Base-by-base conservation (phyloP, 2,329 filamentous ascomycete genomes). In the Pseudocercospora fuligena region DNA sequence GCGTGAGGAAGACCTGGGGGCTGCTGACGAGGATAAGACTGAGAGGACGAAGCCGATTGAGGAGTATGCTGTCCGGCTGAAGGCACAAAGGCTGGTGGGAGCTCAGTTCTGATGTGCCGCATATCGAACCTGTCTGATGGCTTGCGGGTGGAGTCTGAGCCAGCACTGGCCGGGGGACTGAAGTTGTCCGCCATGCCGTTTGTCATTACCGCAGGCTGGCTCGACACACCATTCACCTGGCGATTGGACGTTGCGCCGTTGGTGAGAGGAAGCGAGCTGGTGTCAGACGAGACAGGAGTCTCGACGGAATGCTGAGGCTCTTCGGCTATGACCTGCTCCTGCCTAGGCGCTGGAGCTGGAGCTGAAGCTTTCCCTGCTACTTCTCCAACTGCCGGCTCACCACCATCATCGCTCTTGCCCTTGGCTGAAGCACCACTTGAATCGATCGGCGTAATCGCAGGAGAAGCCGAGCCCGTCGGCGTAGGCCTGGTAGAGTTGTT, bases 71-170 rank as follows among this genome's bases (percentile, higher is more conserved):
- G 71, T 11, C 70, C 73, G 14, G 66, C 69, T 9, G 73, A 73
- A 31, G 75, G 74, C 14, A 76, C 68, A 49, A 77, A 77, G 21
- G 72, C 73, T 9, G 76, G 75, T 31, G 75, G 76, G 4, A 77
- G 70, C 60, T 74, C 74, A 9, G 74, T 74, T 19, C 72, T 68
- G 31, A 75, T 68, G 0, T 69, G 71, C 14, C 72, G 70, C 70
- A 73, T 73, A 40, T 76, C 74, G 54, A 73, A 70, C 19, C 65
- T 63, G 27, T 73, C 70, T 2, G 64, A 61, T 9, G 69, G 61
- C 57, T 72, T 75, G 33, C 68, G 70, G 5, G 57, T 31, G 23
- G 70, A 51, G 16, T 65, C 25, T 43, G 70, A 60, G 40, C 66
- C 70, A 19, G 64, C 49, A 16, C 53, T 61, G 40, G 43, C 33